A percentile compares a stretch with the other conserved stretches of the same genome.
Evolutionary conservation across 2,329 filamentous ascomycete genomes (phyloP).

Genomic region (Aureobasidium vineae): DNA sequence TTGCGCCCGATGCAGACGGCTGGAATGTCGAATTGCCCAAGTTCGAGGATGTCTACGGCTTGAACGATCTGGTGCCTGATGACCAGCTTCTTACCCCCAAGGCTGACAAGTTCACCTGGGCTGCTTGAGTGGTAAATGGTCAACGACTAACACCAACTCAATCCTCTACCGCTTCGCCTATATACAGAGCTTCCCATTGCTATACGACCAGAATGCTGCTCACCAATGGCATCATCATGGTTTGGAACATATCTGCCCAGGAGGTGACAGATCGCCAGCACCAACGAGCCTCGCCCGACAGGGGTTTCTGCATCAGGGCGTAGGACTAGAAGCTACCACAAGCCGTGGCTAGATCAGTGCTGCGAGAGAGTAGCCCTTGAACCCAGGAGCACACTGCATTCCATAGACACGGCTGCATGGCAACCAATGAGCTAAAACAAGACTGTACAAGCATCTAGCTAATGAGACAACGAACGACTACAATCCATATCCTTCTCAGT

Average conservation of each 20-base stretch:
- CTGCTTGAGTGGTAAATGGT: not conserved
- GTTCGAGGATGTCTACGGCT: constrained; percentile 27
- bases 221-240: too few relatives aligned
- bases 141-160: not conserved
- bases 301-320: not conserved
- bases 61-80: constrained; percentile 26
- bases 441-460: not conserved
- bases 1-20: constrained; percentile 23
- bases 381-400: not conserved
- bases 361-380: too few relatives aligned
- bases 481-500: not conserved
- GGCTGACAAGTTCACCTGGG: constrained; percentile 23
- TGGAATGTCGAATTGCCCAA: constrained; percentile 29
- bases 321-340: too few relatives aligned
- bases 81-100: constrained; percentile 21
- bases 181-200: not conserved
- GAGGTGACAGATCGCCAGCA: not conserved
- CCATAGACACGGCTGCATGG: too few relatives aligned
- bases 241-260: not conserved
- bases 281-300: not conserved
- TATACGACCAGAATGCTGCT: not conserved
- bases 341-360: too few relatives aligned
- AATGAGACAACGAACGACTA: not conserved
- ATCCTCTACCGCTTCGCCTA: too few relatives aligned
- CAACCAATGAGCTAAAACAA: not conserved